Evolutionary conservation across 805 yeast genomes (phyloP).

Genomic region (Kodamaea nitidulidarum): DNA sequence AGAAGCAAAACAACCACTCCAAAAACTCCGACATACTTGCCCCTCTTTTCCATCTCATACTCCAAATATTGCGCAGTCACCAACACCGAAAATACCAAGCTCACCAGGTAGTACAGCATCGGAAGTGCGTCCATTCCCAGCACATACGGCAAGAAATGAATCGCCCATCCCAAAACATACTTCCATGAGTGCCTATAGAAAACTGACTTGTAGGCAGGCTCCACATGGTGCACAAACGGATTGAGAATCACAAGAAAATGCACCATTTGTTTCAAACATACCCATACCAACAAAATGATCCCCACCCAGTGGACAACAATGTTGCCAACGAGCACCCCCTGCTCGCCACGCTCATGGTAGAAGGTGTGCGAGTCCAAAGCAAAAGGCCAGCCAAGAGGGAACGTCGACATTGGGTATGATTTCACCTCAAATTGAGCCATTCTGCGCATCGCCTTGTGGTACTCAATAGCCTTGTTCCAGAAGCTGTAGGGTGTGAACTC

Average conservation of each 20-base stretch:
- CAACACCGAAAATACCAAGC: conserved; percentile 48
- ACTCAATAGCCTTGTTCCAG: conserved; percentile 49
- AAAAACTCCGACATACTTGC: conserved; percentile 17
- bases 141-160: conserved; percentile 58
- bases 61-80: conserved; percentile 44
- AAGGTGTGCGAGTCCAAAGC: conserved; percentile 30
- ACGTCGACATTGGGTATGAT: not conserved
- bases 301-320: conserved; percentile 51
- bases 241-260: conserved; percentile 24
- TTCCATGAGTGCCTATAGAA: conserved; percentile 28
- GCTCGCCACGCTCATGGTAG: conserved; percentile 19
- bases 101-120: conserved; percentile 9
- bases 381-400: conserved; percentile 52
- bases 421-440: not conserved
- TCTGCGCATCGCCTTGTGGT: conserved; percentile 54
- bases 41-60: conserved; percentile 12
- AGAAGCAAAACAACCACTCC: conserved; percentile 17
- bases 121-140: conserved; percentile 31
- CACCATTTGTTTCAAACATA: conserved; percentile 16
- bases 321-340: conserved; percentile 64
- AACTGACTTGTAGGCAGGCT: conserved; percentile 10
- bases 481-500: conserved; percentile 36
- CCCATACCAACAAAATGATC: conserved; percentile 28
- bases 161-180: conserved; percentile 51
- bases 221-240: conserved; percentile 24